Evolutionary conservation across 78 protist species (phyloP).

Genomic region (Diacronema lutheri): DNA sequence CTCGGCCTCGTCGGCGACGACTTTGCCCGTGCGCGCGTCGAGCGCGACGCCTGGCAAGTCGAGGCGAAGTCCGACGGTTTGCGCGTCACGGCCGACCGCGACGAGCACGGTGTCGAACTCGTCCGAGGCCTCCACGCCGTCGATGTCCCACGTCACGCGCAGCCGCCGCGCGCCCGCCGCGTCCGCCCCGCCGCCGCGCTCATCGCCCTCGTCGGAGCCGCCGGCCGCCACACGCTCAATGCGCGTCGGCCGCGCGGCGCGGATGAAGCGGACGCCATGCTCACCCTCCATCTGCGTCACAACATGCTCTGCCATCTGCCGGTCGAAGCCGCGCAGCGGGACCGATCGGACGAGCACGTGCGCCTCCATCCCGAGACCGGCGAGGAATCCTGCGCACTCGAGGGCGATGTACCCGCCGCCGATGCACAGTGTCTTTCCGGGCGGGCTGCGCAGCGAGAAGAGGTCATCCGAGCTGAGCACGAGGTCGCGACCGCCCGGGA

Average conservation of each 20-base stretch:
- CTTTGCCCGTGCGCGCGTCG: constrained; percentile 51
- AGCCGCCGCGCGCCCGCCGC: neutral
- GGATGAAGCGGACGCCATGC: too few relatives aligned
- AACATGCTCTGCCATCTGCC: neutral
- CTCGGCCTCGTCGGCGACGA: constrained; percentile 63
- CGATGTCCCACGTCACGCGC: neutral
- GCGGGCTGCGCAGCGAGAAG: neutral
- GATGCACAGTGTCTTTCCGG: constrained; percentile 78
- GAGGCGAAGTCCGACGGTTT: neutral
- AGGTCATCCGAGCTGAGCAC: neutral
- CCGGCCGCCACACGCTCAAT: too few relatives aligned
- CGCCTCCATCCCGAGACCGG: constrained; percentile 32
- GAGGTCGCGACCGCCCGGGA: neutral
- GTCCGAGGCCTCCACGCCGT: constrained; percentile 11
- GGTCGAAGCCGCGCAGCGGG: constrained; percentile 84
- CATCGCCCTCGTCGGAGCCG: too few relatives aligned
- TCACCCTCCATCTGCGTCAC: constrained; percentile 59
- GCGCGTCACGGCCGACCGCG: neutral
- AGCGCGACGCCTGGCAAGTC: neutral
- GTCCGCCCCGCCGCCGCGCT: neutral
- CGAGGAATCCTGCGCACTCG: constrained; percentile 87
- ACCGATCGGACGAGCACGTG: constrained; percentile 64
- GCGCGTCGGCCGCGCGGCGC: too few relatives aligned
- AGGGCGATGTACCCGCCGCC: constrained; percentile 90
- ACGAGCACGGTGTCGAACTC: constrained; percentile 40